Conservation (phyloP, 768 basidiomycete species). For the Amylocystis lapponica region DNA sequence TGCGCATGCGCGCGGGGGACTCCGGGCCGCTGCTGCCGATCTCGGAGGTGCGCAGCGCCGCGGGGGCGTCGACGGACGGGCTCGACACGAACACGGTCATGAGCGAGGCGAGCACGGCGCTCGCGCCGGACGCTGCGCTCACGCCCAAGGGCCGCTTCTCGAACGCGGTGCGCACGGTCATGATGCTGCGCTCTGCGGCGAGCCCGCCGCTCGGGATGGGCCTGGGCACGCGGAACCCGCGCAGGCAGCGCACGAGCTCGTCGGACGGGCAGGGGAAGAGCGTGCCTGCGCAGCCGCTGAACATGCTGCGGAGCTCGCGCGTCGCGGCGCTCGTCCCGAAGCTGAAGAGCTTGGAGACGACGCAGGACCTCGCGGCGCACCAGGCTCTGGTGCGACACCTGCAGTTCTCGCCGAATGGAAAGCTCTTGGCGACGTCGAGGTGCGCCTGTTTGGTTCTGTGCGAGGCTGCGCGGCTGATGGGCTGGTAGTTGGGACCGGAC, state of each 20-base stretch:
- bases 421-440: slow-evolving; percentile 69
- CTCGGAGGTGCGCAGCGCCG: slow-evolving; percentile 13
- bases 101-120: slow-evolving; percentile 7
- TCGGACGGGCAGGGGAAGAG: slow-evolving; percentile 17
- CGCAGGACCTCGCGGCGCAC: slow-evolving; percentile 60
- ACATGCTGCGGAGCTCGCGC: slow-evolving; percentile 43
- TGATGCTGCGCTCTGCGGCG: slow-evolving; percentile 33
- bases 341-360: slow-evolving; percentile 45
- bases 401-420: slow-evolving; percentile 74
- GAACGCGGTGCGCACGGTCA: slow-evolving; percentile 41
- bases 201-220: slow-evolving; percentile 15
- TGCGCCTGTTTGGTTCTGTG: slow-evolving; percentile 23
- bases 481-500: slow-evolving; percentile 62
- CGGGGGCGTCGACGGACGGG: slow-evolving; percentile 11
- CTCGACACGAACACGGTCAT: slow-evolving; percentile 14
- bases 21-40: slow-evolving; percentile 15
- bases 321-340: slow-evolving; percentile 50
- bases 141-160: slow-evolving; percentile 33
- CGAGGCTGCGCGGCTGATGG: no score
- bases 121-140: not conserved
- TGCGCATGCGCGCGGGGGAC: slow-evolving; percentile 12
- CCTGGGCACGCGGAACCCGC: slow-evolving; percentile 5
- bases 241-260: slow-evolving; percentile 21
- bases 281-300: slow-evolving; percentile 21
- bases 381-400: slow-evolving; percentile 63